Evolutionary conservation across 1,284 basidiomycete species (phyloP), one percentile per base, ranked within the genome.

Genomic region (Heterobasidion occidentale): DNA sequence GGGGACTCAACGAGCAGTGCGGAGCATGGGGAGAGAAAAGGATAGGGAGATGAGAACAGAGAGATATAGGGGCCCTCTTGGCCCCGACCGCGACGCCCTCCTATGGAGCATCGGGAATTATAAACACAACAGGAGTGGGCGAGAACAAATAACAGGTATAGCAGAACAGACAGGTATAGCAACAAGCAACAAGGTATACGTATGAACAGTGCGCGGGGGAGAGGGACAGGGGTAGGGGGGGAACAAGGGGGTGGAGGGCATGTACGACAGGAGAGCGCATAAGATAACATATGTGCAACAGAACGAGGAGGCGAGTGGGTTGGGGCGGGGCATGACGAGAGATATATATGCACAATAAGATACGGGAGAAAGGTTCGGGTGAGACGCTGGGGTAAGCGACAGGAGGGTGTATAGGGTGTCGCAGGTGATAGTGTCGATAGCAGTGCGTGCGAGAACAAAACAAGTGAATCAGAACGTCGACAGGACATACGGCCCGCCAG

Each of bases 401-500:
- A 27, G 27, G 27, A 27, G 27, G 27, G 27, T 27, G 27, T 27
- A 27, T 27, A 27, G 27, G 27, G 27, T 27, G 27, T 27, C 27
- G 27, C 27, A 27, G 27, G 27, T 27, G 27, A 27, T 27, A 27
- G 27, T 27, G 27, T 27, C 27, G 27, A 27, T 27, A 27, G 27
- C 27, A 27, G 27, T 27, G 27, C 27, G 5, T 27, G 27, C 27
- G 27, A 27, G 3, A 27, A 27, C 27, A 27, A 3, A 27, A 53
- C 20, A 46, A 54, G 47, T 36, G 38, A 52, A 57, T 75, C 68
- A 84, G 63, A 85, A 85, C 2, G 83, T 85, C 44, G 83, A 83
- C 52, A 80, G 63, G 35, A 70, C 70, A 58, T 70, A 72, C 64
- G 68, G 67, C 49, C 69, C 65, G 60, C 63, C 66, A 36, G 65